These are phyloP conservation scores for Rhodotorula toruloides DNA, from an alignment of 768 basidiomycete species.

Conservation along the genomic window DNA sequence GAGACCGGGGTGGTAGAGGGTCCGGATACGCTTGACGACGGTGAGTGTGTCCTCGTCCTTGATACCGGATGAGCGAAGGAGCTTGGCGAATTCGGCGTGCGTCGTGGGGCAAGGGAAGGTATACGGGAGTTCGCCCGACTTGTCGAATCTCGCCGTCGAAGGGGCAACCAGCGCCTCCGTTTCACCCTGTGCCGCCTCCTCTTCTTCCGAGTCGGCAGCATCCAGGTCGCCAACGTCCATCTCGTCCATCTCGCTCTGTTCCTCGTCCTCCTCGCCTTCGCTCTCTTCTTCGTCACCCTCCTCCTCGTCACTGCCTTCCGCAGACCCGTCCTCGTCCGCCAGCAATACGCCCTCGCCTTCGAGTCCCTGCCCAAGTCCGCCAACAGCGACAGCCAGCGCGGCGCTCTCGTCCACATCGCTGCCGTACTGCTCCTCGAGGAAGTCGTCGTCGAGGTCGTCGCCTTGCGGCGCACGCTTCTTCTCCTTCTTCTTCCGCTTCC, in stretches of 20 bases:
- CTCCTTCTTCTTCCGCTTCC: slow-evolving; percentile 48
- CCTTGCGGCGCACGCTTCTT: slow-evolving; percentile 53
- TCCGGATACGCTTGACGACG: slow-evolving; percentile 82
- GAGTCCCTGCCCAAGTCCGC: slow-evolving; percentile 17
- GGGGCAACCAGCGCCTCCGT: slow-evolving; percentile 23
- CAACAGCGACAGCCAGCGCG: slow-evolving; percentile 40
- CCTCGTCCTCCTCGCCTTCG: slow-evolving; percentile 46
- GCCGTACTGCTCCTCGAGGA: slow-evolving; percentile 36
- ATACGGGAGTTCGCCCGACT: slow-evolving; percentile 58
- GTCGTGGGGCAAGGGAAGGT: slow-evolving; percentile 82
- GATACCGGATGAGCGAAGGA: slow-evolving; percentile 60
- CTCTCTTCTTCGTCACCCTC: slow-evolving; percentile 50
- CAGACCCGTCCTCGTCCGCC: slow-evolving; percentile 51
- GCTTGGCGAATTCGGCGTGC: slow-evolving; percentile 84
- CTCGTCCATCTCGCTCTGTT: slow-evolving; percentile 45
- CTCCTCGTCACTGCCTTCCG: slow-evolving; percentile 49
- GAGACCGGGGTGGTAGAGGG: slow-evolving; percentile 87
- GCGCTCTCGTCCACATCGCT: slow-evolving; percentile 33
- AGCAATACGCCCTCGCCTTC: slow-evolving; percentile 38
- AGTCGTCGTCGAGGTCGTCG: slow-evolving; percentile 91
- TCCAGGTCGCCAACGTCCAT: slow-evolving; percentile 26
- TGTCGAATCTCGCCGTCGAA: not conserved
- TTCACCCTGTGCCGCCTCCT: slow-evolving; percentile 12
- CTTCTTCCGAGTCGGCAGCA: slow-evolving; percentile 29
- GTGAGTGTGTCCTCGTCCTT: slow-evolving; percentile 64